phyloP scores from a whole-genome alignment of 495 filamentous ascomycete species.

The Amphirosellinia nigrospora region DNA sequence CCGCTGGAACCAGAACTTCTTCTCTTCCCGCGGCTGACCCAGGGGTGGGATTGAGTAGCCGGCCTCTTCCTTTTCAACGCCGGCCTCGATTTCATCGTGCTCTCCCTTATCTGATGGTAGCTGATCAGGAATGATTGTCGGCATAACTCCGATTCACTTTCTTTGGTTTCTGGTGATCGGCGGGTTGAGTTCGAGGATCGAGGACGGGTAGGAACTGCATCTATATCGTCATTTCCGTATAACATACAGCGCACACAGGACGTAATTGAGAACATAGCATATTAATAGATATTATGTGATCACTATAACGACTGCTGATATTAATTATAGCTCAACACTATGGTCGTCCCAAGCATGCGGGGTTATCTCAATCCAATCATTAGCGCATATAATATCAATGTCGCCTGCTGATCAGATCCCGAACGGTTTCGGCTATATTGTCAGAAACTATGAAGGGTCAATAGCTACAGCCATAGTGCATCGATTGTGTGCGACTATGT shows the following conservation, averaged over 20 bases:
- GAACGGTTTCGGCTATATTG: neutral
- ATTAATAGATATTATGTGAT: neutral
- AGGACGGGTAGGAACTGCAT: neutral
- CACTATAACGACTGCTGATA: neutral
- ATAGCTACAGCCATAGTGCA: neutral
- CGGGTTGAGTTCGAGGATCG: neutral
- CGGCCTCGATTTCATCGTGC: conserved; percentile 27
- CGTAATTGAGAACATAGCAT: neutral
- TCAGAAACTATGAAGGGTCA: neutral
- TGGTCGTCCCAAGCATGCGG: neutral
- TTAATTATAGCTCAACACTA: conserved; percentile 2
- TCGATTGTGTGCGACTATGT: neutral
- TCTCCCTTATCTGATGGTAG: conserved; percentile 22
- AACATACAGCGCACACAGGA: too few species aligned
- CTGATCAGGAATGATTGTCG: conserved; percentile 31
- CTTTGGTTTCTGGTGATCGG: neutral
- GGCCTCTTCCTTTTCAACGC: conserved; percentile 26
- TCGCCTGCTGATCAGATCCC: neutral
- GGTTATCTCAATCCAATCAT: neutral
- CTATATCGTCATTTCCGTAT: neutral
- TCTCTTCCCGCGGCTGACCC: conserved; percentile 43
- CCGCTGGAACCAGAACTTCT: conserved; percentile 54
- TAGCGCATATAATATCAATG: neutral
- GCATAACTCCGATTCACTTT: conserved; percentile 19
- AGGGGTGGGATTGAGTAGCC: conserved; percentile 41